Conservation (phyloP, 1,139 yeast species). For the Saccharomyces pastorianus region DNA sequence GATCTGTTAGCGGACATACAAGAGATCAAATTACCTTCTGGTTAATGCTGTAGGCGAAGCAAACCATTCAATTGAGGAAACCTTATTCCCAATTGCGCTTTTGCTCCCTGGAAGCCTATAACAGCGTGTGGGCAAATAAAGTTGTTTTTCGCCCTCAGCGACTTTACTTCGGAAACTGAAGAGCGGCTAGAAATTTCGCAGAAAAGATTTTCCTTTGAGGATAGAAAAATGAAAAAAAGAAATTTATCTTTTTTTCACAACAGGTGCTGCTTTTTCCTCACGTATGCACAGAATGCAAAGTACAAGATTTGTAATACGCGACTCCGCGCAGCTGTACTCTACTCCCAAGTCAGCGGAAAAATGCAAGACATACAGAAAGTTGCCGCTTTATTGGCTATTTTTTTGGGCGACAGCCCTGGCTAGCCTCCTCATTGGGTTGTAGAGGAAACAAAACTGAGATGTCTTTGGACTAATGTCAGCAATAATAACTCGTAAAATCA, state of each 20-base stretch:
- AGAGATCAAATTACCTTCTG: not conserved
- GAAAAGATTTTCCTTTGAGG: not conserved
- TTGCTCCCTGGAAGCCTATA: not conserved
- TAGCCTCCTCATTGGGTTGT: not conserved
- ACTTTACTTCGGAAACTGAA: not conserved
- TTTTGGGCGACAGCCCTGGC: not conserved
- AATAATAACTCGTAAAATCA: not conserved
- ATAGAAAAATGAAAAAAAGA: not conserved
- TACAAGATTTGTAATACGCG: not conserved
- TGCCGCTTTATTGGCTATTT: not conserved
- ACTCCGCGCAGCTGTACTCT: not conserved
- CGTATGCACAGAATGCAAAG: conserved; percentile 1
- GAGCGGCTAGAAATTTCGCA: not conserved
- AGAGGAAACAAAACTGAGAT: not conserved
- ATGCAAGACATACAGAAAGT: not conserved
- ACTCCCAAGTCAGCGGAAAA: not conserved
- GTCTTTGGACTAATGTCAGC: not conserved
- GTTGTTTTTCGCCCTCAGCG: not conserved
- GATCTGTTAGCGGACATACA: not conserved
- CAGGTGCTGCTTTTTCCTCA: not conserved
- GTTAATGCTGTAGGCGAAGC: not conserved
- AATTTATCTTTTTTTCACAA: not conserved
- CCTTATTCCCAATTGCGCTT: not conserved
- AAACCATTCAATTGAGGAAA: not conserved
- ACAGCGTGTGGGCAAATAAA: not conserved